Conservation (phyloP, 768 basidiomycete genomes). For the Lactarius psammicola region DNA sequence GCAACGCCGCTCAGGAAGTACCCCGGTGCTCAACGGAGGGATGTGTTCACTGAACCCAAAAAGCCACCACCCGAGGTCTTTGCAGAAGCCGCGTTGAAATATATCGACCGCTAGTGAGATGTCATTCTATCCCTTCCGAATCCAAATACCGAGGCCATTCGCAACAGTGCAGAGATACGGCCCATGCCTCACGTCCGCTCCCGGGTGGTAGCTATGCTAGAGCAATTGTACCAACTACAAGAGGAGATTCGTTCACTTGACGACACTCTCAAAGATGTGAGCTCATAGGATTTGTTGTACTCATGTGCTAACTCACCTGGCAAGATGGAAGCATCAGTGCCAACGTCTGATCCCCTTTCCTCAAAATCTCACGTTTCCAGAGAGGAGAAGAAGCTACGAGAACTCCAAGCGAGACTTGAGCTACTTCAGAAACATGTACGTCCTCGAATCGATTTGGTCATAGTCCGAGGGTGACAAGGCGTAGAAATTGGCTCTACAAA, state of each 20-base stretch:
- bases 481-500: slow-evolving; percentile 36
- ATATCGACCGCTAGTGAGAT: slow-evolving; percentile 73
- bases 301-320: slow-evolving; percentile 28
- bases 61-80: slow-evolving; percentile 74
- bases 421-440: slow-evolving; percentile 43
- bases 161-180: slow-evolving; percentile 38
- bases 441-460: neutral
- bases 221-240: slow-evolving; percentile 40
- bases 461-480: neutral
- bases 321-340: slow-evolving; percentile 31
- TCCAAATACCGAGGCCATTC: slow-evolving; percentile 8
- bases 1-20: slow-evolving; percentile 66
- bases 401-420: slow-evolving; percentile 43
- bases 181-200: slow-evolving; percentile 51
- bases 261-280: slow-evolving; percentile 42
- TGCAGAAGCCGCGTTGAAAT: slow-evolving; percentile 71
- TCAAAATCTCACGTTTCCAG: slow-evolving; percentile 36
- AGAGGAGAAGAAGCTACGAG: slow-evolving; percentile 45
- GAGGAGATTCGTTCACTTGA: slow-evolving; percentile 40
- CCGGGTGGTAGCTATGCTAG: slow-evolving; percentile 40
- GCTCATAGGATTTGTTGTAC: slow-evolving; percentile 18
- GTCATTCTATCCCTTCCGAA: neutral
- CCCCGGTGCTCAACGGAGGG: slow-evolving; percentile 39
- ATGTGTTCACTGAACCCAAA: slow-evolving; percentile 35
- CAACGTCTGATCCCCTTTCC: slow-evolving; percentile 32